Evolutionary conservation across 139 green algal species (phyloP), one percentile per base, ranked within the genome.

Genomic region (Medakamo hakoo): DNA sequence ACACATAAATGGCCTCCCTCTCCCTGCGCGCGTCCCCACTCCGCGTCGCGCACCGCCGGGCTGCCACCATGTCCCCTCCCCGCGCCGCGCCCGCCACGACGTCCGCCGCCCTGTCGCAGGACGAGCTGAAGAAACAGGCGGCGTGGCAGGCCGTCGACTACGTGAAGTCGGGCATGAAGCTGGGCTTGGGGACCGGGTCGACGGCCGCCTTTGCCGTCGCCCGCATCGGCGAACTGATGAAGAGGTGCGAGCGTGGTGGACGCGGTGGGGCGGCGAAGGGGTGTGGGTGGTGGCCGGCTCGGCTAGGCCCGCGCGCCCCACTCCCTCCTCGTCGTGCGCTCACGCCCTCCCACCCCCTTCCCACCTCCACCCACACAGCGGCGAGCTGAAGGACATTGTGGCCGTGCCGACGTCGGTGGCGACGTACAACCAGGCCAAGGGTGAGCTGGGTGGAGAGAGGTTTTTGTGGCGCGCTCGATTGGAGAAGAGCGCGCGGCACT

Each of bases 131-230:
- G 74, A 85, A 95, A 76, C 82, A 95, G 78, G 89, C 90, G 24
- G 91, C 88, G 19, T 93, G 81, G 76, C 94, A 93, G 78, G 90
- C 91, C 23, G 91, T 95, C 22, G 93, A 98, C 24, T 98, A 98
- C 71, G 92, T 97, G 21, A 86, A 93, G 78, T 92, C 78, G 68
- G 90, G 86, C 70, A 97, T 96, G 88, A 80, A 92, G 20, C 69
- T 99, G 9, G 93, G 93, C 60, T 78, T 99, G 30, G 93, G 93
- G 63, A 99, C 93, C 5, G 93, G 93, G 63, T 97, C 90, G 28
- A 99, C 93, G 20, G 93, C 93, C n/a, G 90, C 92, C 4, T 99
- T 98, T 80, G 93, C 93, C 0, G 92, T 99, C 20, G 93, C 94
- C 66, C 77, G 88, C 22, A 92, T 99, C 30, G 93, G 93, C 27